A percentile compares a stretch with the other conserved stretches of the same genome.
phyloP scores from a whole-genome alignment of 129 eudicot genomes.

The Arctium minus region DNA sequence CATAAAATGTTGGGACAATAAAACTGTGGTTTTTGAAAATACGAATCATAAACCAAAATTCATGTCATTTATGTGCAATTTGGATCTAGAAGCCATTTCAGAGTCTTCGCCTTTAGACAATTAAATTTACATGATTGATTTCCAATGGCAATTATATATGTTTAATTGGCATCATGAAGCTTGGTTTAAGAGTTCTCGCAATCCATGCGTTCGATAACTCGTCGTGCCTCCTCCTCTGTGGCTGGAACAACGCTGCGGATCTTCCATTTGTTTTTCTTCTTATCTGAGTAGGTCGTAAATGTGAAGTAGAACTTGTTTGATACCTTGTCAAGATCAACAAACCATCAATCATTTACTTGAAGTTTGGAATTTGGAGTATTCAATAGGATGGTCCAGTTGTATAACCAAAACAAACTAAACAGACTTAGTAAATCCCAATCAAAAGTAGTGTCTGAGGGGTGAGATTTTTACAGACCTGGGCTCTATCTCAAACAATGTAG shows the following conservation, averaged over 20 bases:
- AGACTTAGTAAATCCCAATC: neutral
- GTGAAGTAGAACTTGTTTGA: slow-evolving; percentile 98
- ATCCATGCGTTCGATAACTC: slow-evolving; percentile 90
- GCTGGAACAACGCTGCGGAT: slow-evolving; percentile 89
- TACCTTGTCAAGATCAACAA: slow-evolving; percentile 48
- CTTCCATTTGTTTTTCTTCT: slow-evolving; percentile 30
- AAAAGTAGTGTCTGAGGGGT: neutral
- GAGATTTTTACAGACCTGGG: neutral
- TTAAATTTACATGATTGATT: slow-evolving; percentile 2
- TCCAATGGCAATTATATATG: neutral
- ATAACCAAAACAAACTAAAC: neutral
- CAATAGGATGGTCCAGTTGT: neutral
- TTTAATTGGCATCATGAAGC: neutral
- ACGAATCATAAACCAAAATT: neutral
- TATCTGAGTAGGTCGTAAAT: slow-evolving; percentile 52
- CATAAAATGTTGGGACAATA: neutral
- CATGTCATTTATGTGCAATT: neutral
- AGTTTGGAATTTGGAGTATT: neutral
- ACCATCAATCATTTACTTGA: neutral
- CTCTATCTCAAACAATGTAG: neutral
- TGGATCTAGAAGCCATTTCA: neutral
- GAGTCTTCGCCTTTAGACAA: neutral
- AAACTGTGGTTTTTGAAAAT: neutral
- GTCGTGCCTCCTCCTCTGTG: slow-evolving; percentile 92
- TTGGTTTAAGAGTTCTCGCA: slow-evolving; percentile 49